Conservation (phyloP, 2,329 filamentous ascomycete genomes). For the Verruconis gallopava region DNA sequence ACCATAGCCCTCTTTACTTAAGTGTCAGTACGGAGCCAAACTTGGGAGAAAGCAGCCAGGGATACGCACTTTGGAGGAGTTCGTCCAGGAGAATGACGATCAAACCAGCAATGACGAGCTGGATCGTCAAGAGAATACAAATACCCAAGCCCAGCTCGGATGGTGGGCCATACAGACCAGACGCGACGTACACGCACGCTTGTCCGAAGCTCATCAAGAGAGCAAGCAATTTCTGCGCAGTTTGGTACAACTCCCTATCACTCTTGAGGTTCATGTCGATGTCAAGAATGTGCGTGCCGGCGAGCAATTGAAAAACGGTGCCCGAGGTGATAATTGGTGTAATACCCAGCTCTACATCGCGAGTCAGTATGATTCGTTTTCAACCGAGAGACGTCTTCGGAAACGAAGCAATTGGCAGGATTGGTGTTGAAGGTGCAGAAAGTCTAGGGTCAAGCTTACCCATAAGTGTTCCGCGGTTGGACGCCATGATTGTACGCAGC, state of each 20-base stretch:
- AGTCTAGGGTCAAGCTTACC: no score
- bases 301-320: constrained; percentile 99
- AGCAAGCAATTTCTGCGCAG: constrained; percentile 81
- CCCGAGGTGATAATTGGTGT: constrained; percentile 98
- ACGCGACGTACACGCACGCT: constrained; percentile 96
- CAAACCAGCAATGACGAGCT: constrained; percentile 92
- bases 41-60: no score
- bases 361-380: not conserved
- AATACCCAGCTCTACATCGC: constrained; percentile 36
- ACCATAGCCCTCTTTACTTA: constrained; percentile 39
- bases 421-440: no score
- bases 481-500: constrained; percentile 99
- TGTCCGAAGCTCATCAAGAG: constrained; percentile 94
- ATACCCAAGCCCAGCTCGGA: constrained; percentile 95
- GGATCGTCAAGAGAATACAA: constrained; percentile 94
- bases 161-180: constrained; percentile 91
- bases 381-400: no score
- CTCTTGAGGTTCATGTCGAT: constrained; percentile 99
- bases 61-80: constrained; percentile 97
- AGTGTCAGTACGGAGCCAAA: constrained; percentile 97
- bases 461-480: constrained; percentile 94
- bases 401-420: no score
- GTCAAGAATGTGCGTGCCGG: constrained; percentile 98
- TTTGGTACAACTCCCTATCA: constrained; percentile 99
- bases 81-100: constrained; percentile 99